These are phyloP conservation scores for Phytophthora sp. DNA, from an alignment of 352 stramenopile genomes.

Conservation along the genomic window DNA sequence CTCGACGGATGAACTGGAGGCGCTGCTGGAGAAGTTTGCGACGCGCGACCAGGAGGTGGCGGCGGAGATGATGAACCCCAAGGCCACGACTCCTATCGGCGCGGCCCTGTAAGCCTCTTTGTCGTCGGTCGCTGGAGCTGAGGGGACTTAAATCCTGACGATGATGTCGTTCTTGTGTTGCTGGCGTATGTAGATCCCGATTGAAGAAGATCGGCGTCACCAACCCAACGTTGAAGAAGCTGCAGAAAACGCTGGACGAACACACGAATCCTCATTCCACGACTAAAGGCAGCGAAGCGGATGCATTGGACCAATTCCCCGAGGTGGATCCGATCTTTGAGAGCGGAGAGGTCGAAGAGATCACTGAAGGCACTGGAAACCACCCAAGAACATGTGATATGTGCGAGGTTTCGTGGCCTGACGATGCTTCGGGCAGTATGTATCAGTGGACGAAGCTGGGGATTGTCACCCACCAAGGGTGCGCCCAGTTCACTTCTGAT, in stretches of 20 bases:
- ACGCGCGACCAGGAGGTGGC: constrained; percentile 60
- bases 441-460: constrained; percentile 53
- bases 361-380: constrained; percentile 29
- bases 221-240: constrained; percentile 72
- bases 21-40: constrained; percentile 71
- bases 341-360: constrained; percentile 58
- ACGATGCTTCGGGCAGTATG: constrained; percentile 64
- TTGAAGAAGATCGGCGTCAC: constrained; percentile 69
- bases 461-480: constrained; percentile 76
- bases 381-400: constrained; percentile 65
- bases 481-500: constrained; percentile 76
- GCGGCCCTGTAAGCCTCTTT: constrained; percentile 54
- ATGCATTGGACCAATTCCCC: constrained; percentile 61
- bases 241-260: constrained; percentile 80
- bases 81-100: constrained; percentile 56
- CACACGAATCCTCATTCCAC: constrained; percentile 42
- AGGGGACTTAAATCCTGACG: neutral
- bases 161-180: neutral
- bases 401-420: constrained; percentile 85
- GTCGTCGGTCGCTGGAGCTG: neutral
- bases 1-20: constrained; percentile 58
- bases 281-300: constrained; percentile 39
- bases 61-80: constrained; percentile 70
- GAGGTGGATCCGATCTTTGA: constrained; percentile 82
- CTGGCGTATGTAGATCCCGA: constrained; percentile 61